A percentile compares a stretch with the other conserved stretches of the same genome.
Conservation (phyloP, 192 early-diverging fungal genomes). For the Chytriomyces hyalinus region DNA sequence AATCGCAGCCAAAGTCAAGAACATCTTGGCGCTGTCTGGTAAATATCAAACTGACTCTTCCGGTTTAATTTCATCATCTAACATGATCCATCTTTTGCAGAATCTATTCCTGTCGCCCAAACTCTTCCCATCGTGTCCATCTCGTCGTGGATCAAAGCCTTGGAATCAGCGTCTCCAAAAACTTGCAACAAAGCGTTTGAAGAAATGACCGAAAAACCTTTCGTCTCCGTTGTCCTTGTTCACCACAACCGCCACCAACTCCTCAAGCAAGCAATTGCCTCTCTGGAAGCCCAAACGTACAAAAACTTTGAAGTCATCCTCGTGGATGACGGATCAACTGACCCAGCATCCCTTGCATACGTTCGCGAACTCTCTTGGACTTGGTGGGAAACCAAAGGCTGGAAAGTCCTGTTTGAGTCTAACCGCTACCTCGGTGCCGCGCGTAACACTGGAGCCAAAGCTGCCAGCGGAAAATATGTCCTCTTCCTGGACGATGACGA, state of each 20-base stretch:
- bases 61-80: background rate
- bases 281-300: slow-evolving; percentile 47
- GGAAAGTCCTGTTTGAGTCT: slow-evolving; percentile 47
- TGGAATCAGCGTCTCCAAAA: slow-evolving; percentile 4
- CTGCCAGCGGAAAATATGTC: slow-evolving; percentile 45
- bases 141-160: slow-evolving; percentile 17
- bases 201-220: slow-evolving; percentile 33
- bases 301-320: slow-evolving; percentile 48
- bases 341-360: slow-evolving; percentile 38
- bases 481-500: slow-evolving; percentile 54
- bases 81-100: slow-evolving; percentile 5
- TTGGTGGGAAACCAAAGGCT: slow-evolving; percentile 48
- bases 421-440: slow-evolving; percentile 52
- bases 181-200: slow-evolving; percentile 19
- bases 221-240: slow-evolving; percentile 46
- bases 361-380: slow-evolving; percentile 44
- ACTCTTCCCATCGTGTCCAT: background rate
- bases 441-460: slow-evolving; percentile 44
- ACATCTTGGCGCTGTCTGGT: background rate
- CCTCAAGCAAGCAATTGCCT: slow-evolving; percentile 45
- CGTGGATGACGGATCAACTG: slow-evolving; percentile 50
- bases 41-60: background rate
- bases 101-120: background rate
- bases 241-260: slow-evolving; percentile 51
- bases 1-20: slow-evolving; percentile 24